phyloP scores from a whole-genome alignment of 2,329 filamentous ascomycete genomes.

The Lanzia echinophila region DNA sequence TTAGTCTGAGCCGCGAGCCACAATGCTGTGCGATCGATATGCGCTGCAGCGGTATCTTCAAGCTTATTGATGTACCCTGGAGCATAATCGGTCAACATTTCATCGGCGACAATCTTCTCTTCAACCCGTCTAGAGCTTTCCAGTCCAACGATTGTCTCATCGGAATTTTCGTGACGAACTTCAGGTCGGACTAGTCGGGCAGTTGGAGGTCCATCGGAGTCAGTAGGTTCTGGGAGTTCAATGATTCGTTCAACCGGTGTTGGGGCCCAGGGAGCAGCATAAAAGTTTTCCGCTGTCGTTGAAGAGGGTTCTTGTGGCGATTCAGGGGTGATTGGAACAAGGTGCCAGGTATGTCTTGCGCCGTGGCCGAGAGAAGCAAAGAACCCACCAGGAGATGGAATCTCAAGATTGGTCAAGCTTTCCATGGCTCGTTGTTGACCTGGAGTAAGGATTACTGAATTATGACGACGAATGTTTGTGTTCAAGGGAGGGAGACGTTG shows the following conservation, averaged over 20 bases:
- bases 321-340: conserved; percentile 47
- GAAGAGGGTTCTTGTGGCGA: conserved; percentile 65
- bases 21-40: conserved; percentile 74
- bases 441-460: conserved; percentile 39
- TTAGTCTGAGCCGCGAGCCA: conserved; percentile 81
- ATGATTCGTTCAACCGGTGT: conserved; percentile 61
- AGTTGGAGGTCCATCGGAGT: conserved; percentile 58
- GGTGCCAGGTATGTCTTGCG: conserved; percentile 76
- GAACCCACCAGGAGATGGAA: conserved; percentile 87
- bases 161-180: conserved; percentile 30
- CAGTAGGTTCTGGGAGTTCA: conserved; percentile 43
- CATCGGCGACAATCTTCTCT: conserved; percentile 52
- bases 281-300: conserved; percentile 87
- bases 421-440: conserved; percentile 55
- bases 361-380: conserved; percentile 76
- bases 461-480: conserved; percentile 33
- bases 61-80: conserved; percentile 70
- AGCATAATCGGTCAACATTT: conserved; percentile 66
- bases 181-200: conserved; percentile 43
- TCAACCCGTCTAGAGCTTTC: conserved; percentile 8
- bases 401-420: conserved; percentile 73
- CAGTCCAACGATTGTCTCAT: conserved; percentile 31
- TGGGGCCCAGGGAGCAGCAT: conserved; percentile 68
- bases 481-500: conserved; percentile 46
- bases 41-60: conserved; percentile 61